A percentile compares a stretch with the other conserved stretches of the same genome.
Conservation (phyloP, 2,329 filamentous ascomycete genomes). For the Microsporum audouinii region DNA sequence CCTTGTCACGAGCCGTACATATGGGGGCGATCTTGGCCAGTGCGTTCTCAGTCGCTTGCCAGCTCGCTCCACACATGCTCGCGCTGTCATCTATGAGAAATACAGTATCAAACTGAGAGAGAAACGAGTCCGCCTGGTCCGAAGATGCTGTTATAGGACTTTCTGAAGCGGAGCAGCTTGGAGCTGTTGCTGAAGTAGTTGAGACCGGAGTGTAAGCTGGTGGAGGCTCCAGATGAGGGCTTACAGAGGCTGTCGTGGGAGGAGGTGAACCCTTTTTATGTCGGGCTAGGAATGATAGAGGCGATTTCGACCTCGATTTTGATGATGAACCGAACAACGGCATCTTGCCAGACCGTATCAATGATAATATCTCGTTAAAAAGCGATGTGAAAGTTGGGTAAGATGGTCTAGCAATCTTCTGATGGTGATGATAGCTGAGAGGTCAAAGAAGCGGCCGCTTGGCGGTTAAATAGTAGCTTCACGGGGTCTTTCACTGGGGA, state of each 20-base stretch:
- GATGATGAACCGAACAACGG: constrained; percentile 4
- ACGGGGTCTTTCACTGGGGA: not conserved
- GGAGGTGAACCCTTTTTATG: not conserved
- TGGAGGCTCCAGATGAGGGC: constrained; percentile 27
- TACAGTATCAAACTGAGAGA: constrained; percentile 69
- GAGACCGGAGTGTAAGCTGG: constrained; percentile 25
- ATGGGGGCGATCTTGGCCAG: constrained; percentile 67
- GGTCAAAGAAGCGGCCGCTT: not conserved
- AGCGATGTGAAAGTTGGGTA: not conserved
- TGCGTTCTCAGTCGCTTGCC: constrained; percentile 61
- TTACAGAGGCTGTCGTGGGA: not conserved
- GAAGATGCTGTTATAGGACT: not conserved
- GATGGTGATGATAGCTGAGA: not conserved
- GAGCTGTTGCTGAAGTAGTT: not conserved
- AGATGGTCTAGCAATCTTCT: not conserved
- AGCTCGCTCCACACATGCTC: constrained; percentile 67
- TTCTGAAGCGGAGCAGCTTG: not conserved
- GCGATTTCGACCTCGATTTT: constrained; percentile 1
- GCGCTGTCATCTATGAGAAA: constrained; percentile 89
- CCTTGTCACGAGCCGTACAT: constrained; percentile 64
- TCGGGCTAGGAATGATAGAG: constrained; percentile 2
- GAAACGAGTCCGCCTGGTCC: constrained; percentile 39
- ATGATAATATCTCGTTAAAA: not conserved
- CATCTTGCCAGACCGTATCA: not conserved
- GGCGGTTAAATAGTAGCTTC: too few species aligned